A percentile compares a stretch with the other conserved stretches of the same genome.
Conservation (phyloP, 805 yeast species). For the Saturnispora sekii region DNA sequence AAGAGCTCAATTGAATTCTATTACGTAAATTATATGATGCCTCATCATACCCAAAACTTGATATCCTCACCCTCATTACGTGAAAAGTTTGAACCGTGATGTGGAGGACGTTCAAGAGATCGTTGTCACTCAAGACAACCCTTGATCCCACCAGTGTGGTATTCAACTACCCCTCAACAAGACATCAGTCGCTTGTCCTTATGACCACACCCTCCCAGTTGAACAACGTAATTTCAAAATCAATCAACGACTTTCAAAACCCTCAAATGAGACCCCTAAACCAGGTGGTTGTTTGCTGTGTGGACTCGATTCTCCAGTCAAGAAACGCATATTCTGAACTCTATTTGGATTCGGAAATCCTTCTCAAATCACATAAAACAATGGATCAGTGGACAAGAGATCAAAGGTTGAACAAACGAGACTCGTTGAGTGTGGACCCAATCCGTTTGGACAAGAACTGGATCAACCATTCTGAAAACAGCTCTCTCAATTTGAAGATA, state of each 20-base stretch:
- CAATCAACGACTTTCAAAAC: slow-evolving; percentile 9
- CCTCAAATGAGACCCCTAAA: slow-evolving; percentile 1
- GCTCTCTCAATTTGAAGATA: slow-evolving; percentile 8
- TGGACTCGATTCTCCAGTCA: slow-evolving; percentile 21
- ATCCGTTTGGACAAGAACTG: slow-evolving; percentile 15
- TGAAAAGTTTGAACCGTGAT: not conserved
- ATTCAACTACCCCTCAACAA: slow-evolving; percentile 6
- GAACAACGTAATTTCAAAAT: slow-evolving; percentile 11
- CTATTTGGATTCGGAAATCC: slow-evolving; percentile 18
- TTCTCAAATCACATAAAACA: slow-evolving; percentile 10
- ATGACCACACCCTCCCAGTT: slow-evolving; percentile 24
- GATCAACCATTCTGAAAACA: slow-evolving; percentile 11
- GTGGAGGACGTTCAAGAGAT: slow-evolving; percentile 7
- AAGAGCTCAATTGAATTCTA: not conserved
- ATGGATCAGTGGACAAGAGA: slow-evolving; percentile 7
- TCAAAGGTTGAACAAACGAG: slow-evolving; percentile 1
- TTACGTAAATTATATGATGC: not conserved
- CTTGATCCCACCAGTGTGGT: slow-evolving; percentile 14
- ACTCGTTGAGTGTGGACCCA: slow-evolving; percentile 15
- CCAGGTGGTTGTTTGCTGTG: slow-evolving; percentile 19
- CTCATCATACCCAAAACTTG: not conserved
- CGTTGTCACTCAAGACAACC: slow-evolving; percentile 13
- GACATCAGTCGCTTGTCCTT: slow-evolving; percentile 18
- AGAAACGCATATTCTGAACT: slow-evolving; percentile 22
- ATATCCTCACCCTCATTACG: too few species aligned